phyloP scores from a whole-genome alignment of 2,329 filamentous ascomycete species.

The Penicillium polonicum region DNA sequence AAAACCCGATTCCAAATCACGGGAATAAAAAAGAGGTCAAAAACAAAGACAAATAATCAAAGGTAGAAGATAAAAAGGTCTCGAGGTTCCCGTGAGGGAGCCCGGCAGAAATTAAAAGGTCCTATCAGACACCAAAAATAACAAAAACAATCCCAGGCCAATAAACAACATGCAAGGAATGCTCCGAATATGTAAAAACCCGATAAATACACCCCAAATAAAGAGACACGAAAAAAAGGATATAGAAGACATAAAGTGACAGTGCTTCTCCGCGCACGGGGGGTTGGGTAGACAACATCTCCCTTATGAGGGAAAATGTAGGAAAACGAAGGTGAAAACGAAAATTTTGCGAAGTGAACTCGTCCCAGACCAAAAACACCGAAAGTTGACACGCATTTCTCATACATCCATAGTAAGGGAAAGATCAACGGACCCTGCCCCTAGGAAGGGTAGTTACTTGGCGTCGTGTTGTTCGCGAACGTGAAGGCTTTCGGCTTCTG shows the following conservation, averaged over 20 bases:
- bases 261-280: conserved; percentile 17
- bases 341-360: conserved; percentile 20
- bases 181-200: conserved; percentile 28
- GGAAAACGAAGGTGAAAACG: conserved; percentile 6
- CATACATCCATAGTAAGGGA: conserved; percentile 24
- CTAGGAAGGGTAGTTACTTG: conserved; percentile 39
- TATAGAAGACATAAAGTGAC: conserved; percentile 23
- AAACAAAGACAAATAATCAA: conserved; percentile 10
- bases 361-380: conserved; percentile 19
- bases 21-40: conserved; percentile 8
- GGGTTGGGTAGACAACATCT: conserved; percentile 14
- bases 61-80: conserved; percentile 13
- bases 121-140: conserved; percentile 24
- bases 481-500: conserved; percentile 46
- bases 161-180: conserved; percentile 27
- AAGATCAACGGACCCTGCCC: conserved; percentile 16
- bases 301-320: not conserved
- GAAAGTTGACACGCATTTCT: conserved; percentile 26
- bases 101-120: conserved; percentile 25
- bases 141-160: conserved; percentile 23
- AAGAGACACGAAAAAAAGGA: conserved; percentile 23
- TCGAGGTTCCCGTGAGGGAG: conserved; percentile 6
- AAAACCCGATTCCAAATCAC: conserved; percentile 12
- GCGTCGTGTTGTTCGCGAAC: conserved; percentile 44
- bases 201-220: conserved; percentile 22